Base-by-base conservation (phyloP, 768 basidiomycete species). In the Boletus insuetus region DNA sequence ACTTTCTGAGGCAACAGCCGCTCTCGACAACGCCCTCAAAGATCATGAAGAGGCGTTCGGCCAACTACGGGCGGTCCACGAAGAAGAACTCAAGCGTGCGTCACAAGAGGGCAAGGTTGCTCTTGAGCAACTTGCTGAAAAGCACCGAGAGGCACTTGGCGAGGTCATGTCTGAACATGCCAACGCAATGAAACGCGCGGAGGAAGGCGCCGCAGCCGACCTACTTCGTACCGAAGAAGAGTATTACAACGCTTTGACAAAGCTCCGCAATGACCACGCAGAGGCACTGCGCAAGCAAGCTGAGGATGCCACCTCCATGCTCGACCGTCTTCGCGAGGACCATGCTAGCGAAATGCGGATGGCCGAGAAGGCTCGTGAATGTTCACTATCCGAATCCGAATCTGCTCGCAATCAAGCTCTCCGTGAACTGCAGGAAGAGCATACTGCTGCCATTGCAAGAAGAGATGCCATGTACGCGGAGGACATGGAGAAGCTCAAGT, bases 181-280 rank as follows among this genome's bases (percentile, higher is more conserved):
- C 14, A 81, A 81, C 49, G 61, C 68, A 11, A 67, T 85, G 55
- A 86, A 84, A 69, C 76, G 78, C 67, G 84, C 82, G 67, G 85
- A 86, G 41, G 83, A 83, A 12, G 77, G 82, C 56, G 71, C 81
- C 26, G 77, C 82, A 7, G 74, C 78, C 13, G 73, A 77, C 39
- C 78, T 90, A 14, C 83, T 83, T 56, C 80, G 78, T 49, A 90
- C 87, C 7, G 87, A 89, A 64, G 89, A 87, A 62, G 86, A 91
- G 65, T 91, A 91, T 63, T 90, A 91, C 67, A 85, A 91, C 54
- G 84, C 84, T 20, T 74, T 94, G 40, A 88, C 84, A 14, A 89
- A 88, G 61, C 80, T 93, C 46, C 87, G 90, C 41, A 75, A 68
- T 14, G 86, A 90, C 64, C 90, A 94, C 61, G 77, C 81, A 4